Base-by-base conservation (phyloP, 208 protist genomes). In the Trypanosoma theileri region DNA sequence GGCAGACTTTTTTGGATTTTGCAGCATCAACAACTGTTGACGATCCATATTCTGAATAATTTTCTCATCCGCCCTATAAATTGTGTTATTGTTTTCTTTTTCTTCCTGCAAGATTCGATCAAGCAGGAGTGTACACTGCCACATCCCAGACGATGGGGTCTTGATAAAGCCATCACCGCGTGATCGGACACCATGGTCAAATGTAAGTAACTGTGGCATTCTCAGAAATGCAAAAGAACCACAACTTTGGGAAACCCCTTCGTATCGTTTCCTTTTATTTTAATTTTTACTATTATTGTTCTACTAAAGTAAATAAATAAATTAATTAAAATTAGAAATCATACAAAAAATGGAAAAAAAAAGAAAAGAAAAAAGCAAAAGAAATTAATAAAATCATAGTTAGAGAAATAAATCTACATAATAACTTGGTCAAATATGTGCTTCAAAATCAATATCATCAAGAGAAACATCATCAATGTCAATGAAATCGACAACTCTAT, bases 111-210 rank as follows among this genome's bases (percentile, higher is more conserved):
- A 35, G 6, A 42, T 24, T 17, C 46, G 9, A 16, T 65, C 48
- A n/a, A 48, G 11, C 8, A 9, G 19, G 1, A 75, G 42, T 7
- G 70, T 75, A 50, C 70, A 75, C 21, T 75, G 60, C 70, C 70
- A 75, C 70, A 68, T 68, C 28, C 70, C 70, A 12, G 70, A 66
- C 8, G 62, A 64, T 28, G 62, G 44, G 17, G 61, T 51, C 59
- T 69, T 68, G 41, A 75, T 65, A 50, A 75, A 75, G 11, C 70
- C 70, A 6, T 65, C 56, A 14, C 70, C 70, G 31, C 56, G n/a
- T 28, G 70, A 75, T 10, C 55, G 54, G 6, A 57, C 35, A 22
- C 70, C 52, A 40, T 69, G 61, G 1, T 19, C 44, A 45, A 72
- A 72, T 19, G 41, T 65, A 11, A 63, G 53, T 12, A 75, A n/a